Base-by-base conservation (phyloP, 2,329 filamentous ascomycete genomes). In the Pestalotiopsis sp. region DNA sequence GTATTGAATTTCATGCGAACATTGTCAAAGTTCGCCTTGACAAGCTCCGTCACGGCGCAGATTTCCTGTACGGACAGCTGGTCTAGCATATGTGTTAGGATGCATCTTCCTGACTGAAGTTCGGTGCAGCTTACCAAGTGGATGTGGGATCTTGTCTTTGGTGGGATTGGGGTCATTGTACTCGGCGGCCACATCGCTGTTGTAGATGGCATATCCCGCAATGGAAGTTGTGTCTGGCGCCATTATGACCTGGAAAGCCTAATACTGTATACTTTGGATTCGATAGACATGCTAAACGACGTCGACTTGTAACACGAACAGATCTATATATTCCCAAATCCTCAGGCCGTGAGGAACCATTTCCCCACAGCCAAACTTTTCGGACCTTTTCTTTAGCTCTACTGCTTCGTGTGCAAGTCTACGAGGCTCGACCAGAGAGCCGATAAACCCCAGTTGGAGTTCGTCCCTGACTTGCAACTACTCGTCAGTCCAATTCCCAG, bases 1-100 rank as follows among this genome's bases (percentile, higher is more conserved):
- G 86, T 87, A 80, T 93, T 93, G 84, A 83, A 82, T 71, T 83
- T 82, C 45, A 49, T 49, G 45, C 45, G 45, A 3, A 49, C 45
- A n/a, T 49, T 49, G 45, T n/a, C 45, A 49, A 49, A 49, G 0
- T 49, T n/a, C 14, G 45, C 14, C 45, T 49, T 49, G 45, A 49
- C 45, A 49, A 49, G 45, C 45, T 49, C 45, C 45, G 45, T 49
- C 45, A 49, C 45, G 14, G 13, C 45, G 45, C 13, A 49, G 5
- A 49, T 4, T 49, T 49, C 45, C 45, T 49, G 45, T n/a, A 49
- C 17, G 13, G 45, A 49, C 13, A 49, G 45, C 14, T 49, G 45
- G 14, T 49, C 45, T 49, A 49, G 17, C 45, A 49, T 49, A 20
- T 7, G 1, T 49, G 45, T 49, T 49, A 49, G 45, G 17, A 49